Evolutionary conservation across 2,329 filamentous ascomycete genomes (phyloP), one percentile per base, ranked within the genome.

Genomic region (Fusarium annulatum): DNA sequence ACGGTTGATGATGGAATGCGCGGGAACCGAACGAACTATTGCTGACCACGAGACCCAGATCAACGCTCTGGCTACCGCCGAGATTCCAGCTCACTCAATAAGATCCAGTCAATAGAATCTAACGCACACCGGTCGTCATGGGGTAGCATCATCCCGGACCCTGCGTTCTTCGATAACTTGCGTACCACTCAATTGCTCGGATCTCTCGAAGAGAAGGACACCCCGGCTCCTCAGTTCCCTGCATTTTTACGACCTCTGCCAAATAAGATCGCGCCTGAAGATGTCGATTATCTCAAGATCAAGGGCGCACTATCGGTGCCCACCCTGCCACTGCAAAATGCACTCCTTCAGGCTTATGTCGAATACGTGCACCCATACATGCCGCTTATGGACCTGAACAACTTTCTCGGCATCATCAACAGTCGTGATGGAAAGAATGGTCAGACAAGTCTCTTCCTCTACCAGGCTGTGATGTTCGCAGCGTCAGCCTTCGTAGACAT

Each of bases 341-440:
- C 95, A 67, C 87, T 98, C 48, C 85, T 98, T 21, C 91, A 92
- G 76, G 91, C 91, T 43, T 98, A 96, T 77, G 88, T 96, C 69
- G 93, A 97, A 84, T 97, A 93, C 80, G 94, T 98, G 12, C 93
- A 98, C 81, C 94, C 95, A 2, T 98, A 94, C 81, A 97, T 98
- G 94, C 96, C 96, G 30, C 86, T 97, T 38, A 84, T 98, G 71
- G 94, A 94, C 85, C 78, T 92, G 78, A 82, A 90, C 80, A 83
- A 90, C 80, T 88, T 92, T 75, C 79, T 92, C 65, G 79, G 84
- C 56, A 86, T 88, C 49, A 87, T 95, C 72, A 89, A 91, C 76
- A 86, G 87, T 64, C 86, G 88, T 16, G 92, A 96, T 80, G 93
- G 93, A 19, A 86, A 88, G 52, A 87, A 89, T 75, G 91, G 92